phyloP scores from a whole-genome alignment of 1,139 yeast species.

The Hyphopichia fennica region DNA sequence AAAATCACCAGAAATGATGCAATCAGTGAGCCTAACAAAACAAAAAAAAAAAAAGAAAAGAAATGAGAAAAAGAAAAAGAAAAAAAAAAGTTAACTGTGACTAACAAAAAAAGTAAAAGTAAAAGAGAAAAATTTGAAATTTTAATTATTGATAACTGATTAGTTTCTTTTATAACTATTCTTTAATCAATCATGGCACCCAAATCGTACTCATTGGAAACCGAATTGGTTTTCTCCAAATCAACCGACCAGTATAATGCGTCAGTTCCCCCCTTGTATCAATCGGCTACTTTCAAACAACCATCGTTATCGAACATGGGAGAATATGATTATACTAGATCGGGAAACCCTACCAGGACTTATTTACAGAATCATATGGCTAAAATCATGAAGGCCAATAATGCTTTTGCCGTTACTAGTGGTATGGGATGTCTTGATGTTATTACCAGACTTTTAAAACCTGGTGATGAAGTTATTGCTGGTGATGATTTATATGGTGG shows the following conservation, averaged over 20 bases:
- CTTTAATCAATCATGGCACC: slow-evolving; percentile 18
- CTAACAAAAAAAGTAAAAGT: not conserved
- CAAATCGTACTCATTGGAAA: slow-evolving; percentile 54
- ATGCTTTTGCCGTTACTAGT: slow-evolving; percentile 78
- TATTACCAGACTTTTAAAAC: slow-evolving; percentile 66
- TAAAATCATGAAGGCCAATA: slow-evolving; percentile 70
- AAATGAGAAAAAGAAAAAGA: not conserved
- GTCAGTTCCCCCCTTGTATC: slow-evolving; percentile 86
- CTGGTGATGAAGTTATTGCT: slow-evolving; percentile 85
- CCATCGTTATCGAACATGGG: slow-evolving; percentile 74
- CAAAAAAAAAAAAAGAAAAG: not conserved
- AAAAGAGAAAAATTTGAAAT: not conserved
- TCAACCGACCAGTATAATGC: slow-evolving; percentile 76
- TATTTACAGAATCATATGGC: slow-evolving; percentile 75
- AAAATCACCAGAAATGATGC: slow-evolving; percentile 5
- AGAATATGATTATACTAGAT: slow-evolving; percentile 85
- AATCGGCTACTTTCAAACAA: slow-evolving; percentile 91
- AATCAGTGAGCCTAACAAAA: slow-evolving; percentile 1
- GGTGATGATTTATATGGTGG: slow-evolving; percentile 96
- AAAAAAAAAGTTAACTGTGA: not conserved
- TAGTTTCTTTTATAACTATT: not conserved
- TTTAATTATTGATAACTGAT: not conserved
- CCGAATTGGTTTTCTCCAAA: slow-evolving; percentile 70
- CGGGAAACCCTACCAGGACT: slow-evolving; percentile 93
- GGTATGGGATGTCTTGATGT: slow-evolving; percentile 95